A percentile compares a stretch with the other conserved stretches of the same genome.
Evolutionary conservation across 2,329 filamentous ascomycete genomes (phyloP).

Genomic region (Aspergillus piperis): DNA sequence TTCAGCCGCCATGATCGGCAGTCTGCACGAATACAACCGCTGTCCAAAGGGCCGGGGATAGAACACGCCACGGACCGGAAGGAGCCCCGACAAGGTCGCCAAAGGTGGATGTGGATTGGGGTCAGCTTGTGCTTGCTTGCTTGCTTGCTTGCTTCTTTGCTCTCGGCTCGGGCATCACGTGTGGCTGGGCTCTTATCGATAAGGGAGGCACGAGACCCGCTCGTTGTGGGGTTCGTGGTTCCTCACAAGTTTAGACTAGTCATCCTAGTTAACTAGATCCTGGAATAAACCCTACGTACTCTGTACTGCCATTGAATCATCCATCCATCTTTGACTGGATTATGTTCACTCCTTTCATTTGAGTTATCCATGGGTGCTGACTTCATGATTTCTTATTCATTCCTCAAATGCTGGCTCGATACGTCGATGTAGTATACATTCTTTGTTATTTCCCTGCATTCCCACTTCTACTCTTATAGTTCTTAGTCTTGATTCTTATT

Average conservation of each 20-base stretch:
- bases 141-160: slow-evolving; percentile 6
- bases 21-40: not conserved
- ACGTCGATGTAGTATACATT: too few relatives aligned
- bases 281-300: too few relatives aligned
- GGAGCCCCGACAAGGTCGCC: not conserved
- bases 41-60: not conserved
- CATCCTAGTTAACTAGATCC: too few relatives aligned
- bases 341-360: too few relatives aligned
- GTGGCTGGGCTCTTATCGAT: slow-evolving; percentile 27
- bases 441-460: too few relatives aligned
- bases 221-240: not conserved
- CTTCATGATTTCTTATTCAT: too few relatives aligned
- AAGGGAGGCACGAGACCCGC: slow-evolving; percentile 14
- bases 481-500: too few relatives aligned
- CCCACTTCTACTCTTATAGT: too few relatives aligned
- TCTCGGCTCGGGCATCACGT: slow-evolving; percentile 24
- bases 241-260: not conserved
- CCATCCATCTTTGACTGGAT: too few relatives aligned
- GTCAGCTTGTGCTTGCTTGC: slow-evolving; percentile 18
- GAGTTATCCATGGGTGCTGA: too few relatives aligned
- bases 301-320: too few relatives aligned
- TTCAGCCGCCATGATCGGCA: slow-evolving; percentile 61
- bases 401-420: too few relatives aligned
- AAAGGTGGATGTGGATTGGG: not conserved
- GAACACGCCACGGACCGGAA: slow-evolving; percentile 11